Evolutionary conservation across 148 eudicot genomes (phyloP), one percentile per base, ranked within the genome.

Genomic region (Pouteria glomerata): DNA sequence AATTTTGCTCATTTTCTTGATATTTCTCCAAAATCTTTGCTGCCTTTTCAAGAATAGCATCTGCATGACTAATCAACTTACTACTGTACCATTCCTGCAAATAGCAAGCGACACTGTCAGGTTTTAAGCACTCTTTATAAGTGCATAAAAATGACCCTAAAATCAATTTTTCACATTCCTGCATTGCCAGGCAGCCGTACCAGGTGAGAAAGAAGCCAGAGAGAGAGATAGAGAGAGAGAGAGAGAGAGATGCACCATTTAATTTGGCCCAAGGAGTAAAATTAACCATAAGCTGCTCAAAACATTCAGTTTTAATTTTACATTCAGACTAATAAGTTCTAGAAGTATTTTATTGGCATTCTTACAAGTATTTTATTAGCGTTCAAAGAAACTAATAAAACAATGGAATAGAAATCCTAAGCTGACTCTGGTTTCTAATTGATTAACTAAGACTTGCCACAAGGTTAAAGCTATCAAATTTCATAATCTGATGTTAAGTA

Each of bases 31-130:
- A 74, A 74, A 81, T 67, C n/a, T 75, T 70, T 45, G 86, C 77
- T 71, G 85, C 82, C 74, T 70, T 80, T 53, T 75, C 83, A 61
- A 88, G 88, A 72, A 89, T 76, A 26, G 73, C 78, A 78, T 89
- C 93, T 66, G 87, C 93, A 67, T 89, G 93, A 57, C 65, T 77
- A 50, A 84, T 65, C 76, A 89, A 82, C 76, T 77, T 82, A 56
- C 81, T 73, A 72, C 90, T 86, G 77, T 89, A 89, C 93, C 93
- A 89, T 57, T 82, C 90, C 88, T 87, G 77, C 71, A 79, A 71
- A 70, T 70, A 34, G 21, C 34, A 51, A 75, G 14, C 31, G 39
- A 73, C 68, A 63, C 19, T 63, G 21, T 61, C 47, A 62, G 52
- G 26, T 35, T 48, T 60, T 58, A 15, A 12, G 41, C 16, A 35